A percentile compares a stretch with the other conserved stretches of the same genome.
Conservation (phyloP, 2,329 filamentous ascomycete species). For the Endothia cerciana region DNA sequence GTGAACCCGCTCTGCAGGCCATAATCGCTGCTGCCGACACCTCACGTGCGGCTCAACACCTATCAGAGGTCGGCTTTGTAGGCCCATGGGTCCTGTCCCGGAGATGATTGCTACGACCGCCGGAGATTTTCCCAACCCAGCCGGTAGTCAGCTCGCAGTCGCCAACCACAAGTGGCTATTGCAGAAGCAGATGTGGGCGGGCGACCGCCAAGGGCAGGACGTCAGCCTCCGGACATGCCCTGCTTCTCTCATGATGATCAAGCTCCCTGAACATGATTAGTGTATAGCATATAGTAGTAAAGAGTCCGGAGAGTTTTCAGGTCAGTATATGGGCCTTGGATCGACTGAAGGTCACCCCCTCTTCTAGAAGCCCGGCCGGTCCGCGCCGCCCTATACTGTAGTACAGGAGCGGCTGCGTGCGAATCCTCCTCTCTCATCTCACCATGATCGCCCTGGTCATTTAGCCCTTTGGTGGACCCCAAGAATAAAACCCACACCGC, state of each 20-base stretch:
- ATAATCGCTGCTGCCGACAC: constrained; percentile 8
- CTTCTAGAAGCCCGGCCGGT: constrained; percentile 18
- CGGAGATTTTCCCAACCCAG: constrained; percentile 25
- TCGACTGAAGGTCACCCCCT: background rate
- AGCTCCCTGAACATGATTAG: background rate
- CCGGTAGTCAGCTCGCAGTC: constrained; percentile 18
- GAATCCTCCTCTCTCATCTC: constrained; percentile 3
- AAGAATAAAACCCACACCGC: constrained; percentile 16
- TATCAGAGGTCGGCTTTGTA: background rate
- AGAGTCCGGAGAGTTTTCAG: background rate
- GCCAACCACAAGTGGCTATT: constrained; percentile 9
- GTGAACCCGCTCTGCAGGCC: background rate
- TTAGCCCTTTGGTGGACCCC: constrained; percentile 9
- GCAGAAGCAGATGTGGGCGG: constrained; percentile 11
- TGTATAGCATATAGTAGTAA: background rate
- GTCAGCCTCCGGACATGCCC: background rate
- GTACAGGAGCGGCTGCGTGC: background rate
- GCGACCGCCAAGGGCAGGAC: background rate
- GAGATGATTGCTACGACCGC: constrained; percentile 26
- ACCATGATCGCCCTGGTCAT: constrained; percentile 9
- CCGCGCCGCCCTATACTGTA: constrained; percentile 7
- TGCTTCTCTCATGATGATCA: background rate
- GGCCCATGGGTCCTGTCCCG: constrained; percentile 23
- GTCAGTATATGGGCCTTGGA: background rate
- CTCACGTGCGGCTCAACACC: constrained; percentile 7